These are phyloP conservation scores for Candida taoyuanica DNA, from an alignment of 805 yeast genomes.

Conservation along the genomic window DNA sequence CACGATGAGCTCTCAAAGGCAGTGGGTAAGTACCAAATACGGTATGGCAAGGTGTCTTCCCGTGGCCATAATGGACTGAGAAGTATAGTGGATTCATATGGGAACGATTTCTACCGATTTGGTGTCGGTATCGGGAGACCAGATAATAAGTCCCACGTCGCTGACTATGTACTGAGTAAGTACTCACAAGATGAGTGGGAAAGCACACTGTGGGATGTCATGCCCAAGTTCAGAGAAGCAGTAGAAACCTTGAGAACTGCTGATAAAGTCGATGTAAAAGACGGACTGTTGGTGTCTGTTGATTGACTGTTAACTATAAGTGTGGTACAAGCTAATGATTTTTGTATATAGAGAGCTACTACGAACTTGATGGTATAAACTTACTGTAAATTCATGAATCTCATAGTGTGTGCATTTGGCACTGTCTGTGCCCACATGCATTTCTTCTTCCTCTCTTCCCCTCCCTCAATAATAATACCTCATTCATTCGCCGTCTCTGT, in stretches of 20 bases:
- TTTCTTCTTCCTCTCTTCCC: not conserved
- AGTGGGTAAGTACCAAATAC: slow-evolving; percentile 60
- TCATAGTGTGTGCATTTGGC: not conserved
- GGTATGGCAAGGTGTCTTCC: slow-evolving; percentile 55
- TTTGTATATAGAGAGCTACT: no score
- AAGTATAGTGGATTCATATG: slow-evolving; percentile 45
- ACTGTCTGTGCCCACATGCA: not conserved
- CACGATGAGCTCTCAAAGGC: slow-evolving; percentile 76
- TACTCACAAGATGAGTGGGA: slow-evolving; percentile 43
- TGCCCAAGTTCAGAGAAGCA: slow-evolving; percentile 36
- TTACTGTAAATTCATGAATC: not conserved
- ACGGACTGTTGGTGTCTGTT: slow-evolving; percentile 1
- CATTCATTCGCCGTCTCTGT: slow-evolving; percentile 1
- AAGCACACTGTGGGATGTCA: slow-evolving; percentile 34
- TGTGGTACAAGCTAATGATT: not conserved
- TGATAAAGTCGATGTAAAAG: not conserved
- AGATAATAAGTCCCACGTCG: slow-evolving; percentile 37
- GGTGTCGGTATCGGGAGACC: slow-evolving; percentile 80
- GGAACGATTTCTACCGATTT: slow-evolving; percentile 55
- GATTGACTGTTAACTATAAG: no score
- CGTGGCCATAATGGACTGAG: slow-evolving; percentile 85
- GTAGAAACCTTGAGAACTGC: slow-evolving; percentile 27
- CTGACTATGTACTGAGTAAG: slow-evolving; percentile 58
- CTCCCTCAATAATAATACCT: no score
- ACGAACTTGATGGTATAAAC: no score